Base-by-base conservation (phyloP, 2,329 filamentous ascomycete species). In the Pyrenochaeta sp. region DNA sequence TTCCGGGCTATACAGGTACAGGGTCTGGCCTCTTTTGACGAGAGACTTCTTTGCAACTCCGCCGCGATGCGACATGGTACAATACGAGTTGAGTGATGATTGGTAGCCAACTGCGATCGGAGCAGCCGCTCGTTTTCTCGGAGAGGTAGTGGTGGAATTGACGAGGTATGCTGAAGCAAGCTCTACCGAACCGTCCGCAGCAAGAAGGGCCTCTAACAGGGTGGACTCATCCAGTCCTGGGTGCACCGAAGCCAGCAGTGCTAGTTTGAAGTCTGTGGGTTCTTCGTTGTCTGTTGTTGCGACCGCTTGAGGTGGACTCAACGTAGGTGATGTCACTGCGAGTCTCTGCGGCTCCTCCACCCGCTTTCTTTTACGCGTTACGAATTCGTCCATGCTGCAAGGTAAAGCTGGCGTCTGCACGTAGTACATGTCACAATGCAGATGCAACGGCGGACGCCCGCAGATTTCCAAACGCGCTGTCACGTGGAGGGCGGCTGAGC, bases 231-330 rank as follows among this genome's bases (percentile, higher is more conserved):
- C 82, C 3, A 87, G 61, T 0, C 80, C 71, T 0, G 90, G 86
- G 61, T 92, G 84, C 0, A 97, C 77, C 0, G 95, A 98, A 2
- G 89, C 85, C 2, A 99, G 79, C 1, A 96, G 80, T 1, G 92
- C 92, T 12, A 99, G 78, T 69, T 97, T 98, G 65, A 96, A 81
- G 58, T 98, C 95, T 0, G 95, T 99, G 1, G 90, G 88, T 41
- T 96, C 90, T 14, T 92, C 86, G 4, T 92, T 86, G 4, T 61
- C 62, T 7, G 56, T 51, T 27, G 44, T 31, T 11, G 45, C 21
- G 14, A 33, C 18, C 29, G 35, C 32, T 27, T 23, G 21, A 11
- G 45, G 41, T 44, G 45, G 18, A 21, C 17, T 18, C 35, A 42
- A 11, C 9, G 23, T 9, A 15, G 20, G 4, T 21, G 37, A 37